Evolutionary conservation across 106 monocot species (phyloP).

Genomic region (Iris macrosiphon): DNA sequence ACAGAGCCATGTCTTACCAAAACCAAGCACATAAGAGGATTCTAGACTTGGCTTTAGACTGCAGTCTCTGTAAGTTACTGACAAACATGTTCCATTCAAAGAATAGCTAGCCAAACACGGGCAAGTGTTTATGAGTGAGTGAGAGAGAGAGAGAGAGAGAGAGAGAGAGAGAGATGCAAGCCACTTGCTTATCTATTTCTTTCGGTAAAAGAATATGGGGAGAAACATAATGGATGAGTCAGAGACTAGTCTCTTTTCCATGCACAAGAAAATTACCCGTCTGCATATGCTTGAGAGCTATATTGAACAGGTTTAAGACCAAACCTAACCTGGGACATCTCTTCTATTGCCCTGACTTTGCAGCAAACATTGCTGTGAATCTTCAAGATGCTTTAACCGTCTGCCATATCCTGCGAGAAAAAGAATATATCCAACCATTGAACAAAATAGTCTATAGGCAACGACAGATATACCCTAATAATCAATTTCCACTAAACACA

Average conservation of each 20-base stretch:
- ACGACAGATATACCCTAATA: no score
- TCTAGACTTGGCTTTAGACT: no score
- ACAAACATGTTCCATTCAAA: no score
- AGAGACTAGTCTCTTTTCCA: not conserved
- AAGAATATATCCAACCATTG: not conserved
- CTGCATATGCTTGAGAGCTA: not conserved
- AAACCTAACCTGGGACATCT: not conserved
- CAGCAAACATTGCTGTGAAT: not conserved
- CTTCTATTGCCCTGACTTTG: not conserved
- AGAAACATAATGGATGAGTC: not conserved
- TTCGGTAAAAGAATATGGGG: not conserved
- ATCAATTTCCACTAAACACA: no score
- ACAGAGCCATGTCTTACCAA: no score
- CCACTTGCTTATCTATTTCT: constrained; percentile 2
- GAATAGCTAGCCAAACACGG: no score
- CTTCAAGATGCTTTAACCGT: no score
- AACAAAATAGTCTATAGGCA: no score
- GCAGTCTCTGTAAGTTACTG: no score
- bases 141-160: no score
- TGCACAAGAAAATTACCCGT: not conserved
- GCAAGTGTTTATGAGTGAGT: no score
- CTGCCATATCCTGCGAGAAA: not conserved
- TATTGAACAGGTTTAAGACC: not conserved
- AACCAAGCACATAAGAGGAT: no score
- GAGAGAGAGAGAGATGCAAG: not conserved